Conservation (phyloP, 805 yeast genomes). For the Spathaspora sp. region DNA sequence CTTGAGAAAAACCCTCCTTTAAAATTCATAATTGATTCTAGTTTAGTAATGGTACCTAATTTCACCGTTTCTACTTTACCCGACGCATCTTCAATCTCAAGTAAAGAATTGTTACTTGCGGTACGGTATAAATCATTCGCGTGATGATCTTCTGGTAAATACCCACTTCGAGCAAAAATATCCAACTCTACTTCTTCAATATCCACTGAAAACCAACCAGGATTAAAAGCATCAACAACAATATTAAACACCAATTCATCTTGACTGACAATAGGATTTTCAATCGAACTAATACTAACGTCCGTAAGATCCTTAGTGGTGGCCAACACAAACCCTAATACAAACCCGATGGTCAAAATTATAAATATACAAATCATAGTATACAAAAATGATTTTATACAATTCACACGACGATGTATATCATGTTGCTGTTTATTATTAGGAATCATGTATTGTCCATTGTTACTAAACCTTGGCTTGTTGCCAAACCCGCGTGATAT, state of each 20-base stretch:
- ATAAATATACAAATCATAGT: conserved; percentile 43
- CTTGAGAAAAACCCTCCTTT: conserved; percentile 74
- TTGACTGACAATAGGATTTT: conserved; percentile 71
- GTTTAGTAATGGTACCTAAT: conserved; percentile 60
- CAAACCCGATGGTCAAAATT: conserved; percentile 69
- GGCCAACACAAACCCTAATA: conserved; percentile 80
- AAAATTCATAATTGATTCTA: conserved; percentile 74
- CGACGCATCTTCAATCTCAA: not conserved
- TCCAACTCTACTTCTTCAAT: conserved; percentile 72
- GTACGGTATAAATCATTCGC: conserved; percentile 9
- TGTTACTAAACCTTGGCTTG: not conserved
- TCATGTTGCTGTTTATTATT: conserved; percentile 21
- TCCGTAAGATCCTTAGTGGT: conserved; percentile 78
- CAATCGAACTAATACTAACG: conserved; percentile 57
- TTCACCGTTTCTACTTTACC: conserved; percentile 57
- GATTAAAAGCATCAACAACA: conserved; percentile 76
- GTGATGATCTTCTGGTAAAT: conserved; percentile 22
- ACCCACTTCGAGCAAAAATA: conserved; percentile 73
- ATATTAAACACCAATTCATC: conserved; percentile 84
- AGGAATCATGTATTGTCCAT: conserved; percentile 23
- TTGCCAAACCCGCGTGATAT: conserved; percentile 10
- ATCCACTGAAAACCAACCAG: conserved; percentile 72
- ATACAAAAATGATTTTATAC: conserved; percentile 34
- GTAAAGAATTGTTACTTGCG: conserved; percentile 12
- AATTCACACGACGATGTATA: conserved; percentile 13